Percentiles rank a stretch among this genome's conserved stretches.
Conservation (phyloP, 495 filamentous ascomycete species). For the Lasiosphaeria miniovina region DNA sequence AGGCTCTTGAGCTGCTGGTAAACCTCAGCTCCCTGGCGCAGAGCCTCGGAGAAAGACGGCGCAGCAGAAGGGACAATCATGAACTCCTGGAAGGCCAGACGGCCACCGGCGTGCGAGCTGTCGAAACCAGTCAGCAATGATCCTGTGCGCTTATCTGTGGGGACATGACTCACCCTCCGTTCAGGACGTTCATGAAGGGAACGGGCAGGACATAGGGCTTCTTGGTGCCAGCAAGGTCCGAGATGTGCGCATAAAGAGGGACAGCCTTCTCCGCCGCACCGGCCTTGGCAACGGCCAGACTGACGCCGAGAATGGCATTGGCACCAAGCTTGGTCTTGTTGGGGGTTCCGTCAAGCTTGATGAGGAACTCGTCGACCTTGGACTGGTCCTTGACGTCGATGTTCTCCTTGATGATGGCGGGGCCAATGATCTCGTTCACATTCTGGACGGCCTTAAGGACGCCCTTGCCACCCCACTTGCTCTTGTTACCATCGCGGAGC, state of each 20-base stretch:
- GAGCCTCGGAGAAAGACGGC: constrained; percentile 86
- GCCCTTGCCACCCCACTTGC: constrained; percentile 94
- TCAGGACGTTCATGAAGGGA: constrained; percentile 99
- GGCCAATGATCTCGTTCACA: constrained; percentile 91
- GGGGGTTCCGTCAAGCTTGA: constrained; percentile 88
- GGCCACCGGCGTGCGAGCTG: constrained; percentile 93
- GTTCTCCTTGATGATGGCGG: constrained; percentile 86
- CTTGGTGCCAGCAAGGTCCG: constrained; percentile 97
- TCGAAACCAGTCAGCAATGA: constrained; percentile 27
- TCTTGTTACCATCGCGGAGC: constrained; percentile 98
- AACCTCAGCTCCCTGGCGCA: constrained; percentile 93
- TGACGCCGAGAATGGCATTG: constrained; percentile 98
- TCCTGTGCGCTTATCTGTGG: neutral
- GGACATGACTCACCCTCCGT: constrained; percentile 66
- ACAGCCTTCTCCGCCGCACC: constrained; percentile 97
- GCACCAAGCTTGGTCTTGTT: constrained; percentile 99
- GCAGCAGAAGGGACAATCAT: constrained; percentile 94
- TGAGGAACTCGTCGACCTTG: constrained; percentile 89
- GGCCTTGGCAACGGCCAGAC: constrained; percentile 94
- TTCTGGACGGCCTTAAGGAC: constrained; percentile 94
- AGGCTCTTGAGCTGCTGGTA: constrained; percentile 97
- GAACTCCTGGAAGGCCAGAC: constrained; percentile 99
- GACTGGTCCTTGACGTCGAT: constrained; percentile 97
- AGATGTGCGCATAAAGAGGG: constrained; percentile 96
- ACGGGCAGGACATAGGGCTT: constrained; percentile 99